phyloP scores from a whole-genome alignment of 2,329 filamentous ascomycete species.

The Gliomastix tumulicola region DNA sequence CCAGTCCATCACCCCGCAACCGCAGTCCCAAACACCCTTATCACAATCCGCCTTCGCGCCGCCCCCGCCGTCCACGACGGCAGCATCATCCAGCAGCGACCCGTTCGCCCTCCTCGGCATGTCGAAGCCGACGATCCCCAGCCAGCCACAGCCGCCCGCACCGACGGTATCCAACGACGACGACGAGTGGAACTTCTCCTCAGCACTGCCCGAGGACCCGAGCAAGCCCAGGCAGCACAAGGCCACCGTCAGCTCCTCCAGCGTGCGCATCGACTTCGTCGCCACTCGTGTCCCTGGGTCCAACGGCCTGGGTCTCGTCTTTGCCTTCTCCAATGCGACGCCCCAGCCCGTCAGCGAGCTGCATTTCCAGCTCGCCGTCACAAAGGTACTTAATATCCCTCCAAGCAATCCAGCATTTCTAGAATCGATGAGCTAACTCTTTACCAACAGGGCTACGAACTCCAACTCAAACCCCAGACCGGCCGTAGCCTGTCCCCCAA shows the following conservation, averaged over 20 bases:
- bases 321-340: slow-evolving; percentile 79
- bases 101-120: slow-evolving; percentile 38
- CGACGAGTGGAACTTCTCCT: slow-evolving; percentile 93
- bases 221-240: slow-evolving; percentile 54
- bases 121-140: slow-evolving; percentile 20
- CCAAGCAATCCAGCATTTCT: too few species aligned
- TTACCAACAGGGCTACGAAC: slow-evolving; percentile 71
- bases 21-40: slow-evolving; percentile 34
- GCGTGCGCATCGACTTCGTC: slow-evolving; percentile 66
- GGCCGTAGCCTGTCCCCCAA: slow-evolving; percentile 70
- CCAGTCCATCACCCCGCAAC: slow-evolving; percentile 46
- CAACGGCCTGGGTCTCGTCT: slow-evolving; percentile 60
- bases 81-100: too few species aligned
- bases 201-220: slow-evolving; percentile 63
- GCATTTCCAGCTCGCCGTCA: slow-evolving; percentile 88
- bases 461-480: slow-evolving; percentile 79
- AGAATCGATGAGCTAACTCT: too few species aligned
- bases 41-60: slow-evolving; percentile 30
- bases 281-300: slow-evolving; percentile 52
- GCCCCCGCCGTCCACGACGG: slow-evolving; percentile 27
- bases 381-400: too few species aligned
- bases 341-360: slow-evolving; percentile 66
- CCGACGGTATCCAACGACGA: slow-evolving; percentile 49
- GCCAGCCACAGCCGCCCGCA: slow-evolving; percentile 17
- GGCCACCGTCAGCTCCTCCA: slow-evolving; percentile 61